Evolutionary conservation across 441 rosid species (phyloP).

Genomic region (Populus trichocarpa): DNA sequence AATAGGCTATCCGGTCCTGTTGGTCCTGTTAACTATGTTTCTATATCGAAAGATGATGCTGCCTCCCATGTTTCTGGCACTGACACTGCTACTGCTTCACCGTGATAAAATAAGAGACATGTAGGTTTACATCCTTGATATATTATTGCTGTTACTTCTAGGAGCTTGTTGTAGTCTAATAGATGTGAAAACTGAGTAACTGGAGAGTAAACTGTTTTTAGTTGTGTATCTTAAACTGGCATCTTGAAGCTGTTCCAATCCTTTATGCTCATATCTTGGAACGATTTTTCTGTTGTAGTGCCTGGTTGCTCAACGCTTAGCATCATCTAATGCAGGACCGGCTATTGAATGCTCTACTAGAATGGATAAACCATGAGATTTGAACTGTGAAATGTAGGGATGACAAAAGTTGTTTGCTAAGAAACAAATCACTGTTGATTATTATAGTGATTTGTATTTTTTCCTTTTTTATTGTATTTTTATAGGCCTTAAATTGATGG

Average conservation of each 20-base stretch:
- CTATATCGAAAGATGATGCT: slow-evolving; percentile 79
- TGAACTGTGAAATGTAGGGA: background rate
- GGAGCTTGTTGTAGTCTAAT: slow-evolving; percentile 35
- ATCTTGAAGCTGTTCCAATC: slow-evolving; percentile 8
- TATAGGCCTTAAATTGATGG: too few species aligned
- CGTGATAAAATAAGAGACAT: slow-evolving; percentile 36
- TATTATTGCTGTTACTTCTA: slow-evolving; percentile 22
- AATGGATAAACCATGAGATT: background rate
- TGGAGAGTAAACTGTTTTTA: slow-evolving; percentile 30
- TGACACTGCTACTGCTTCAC: slow-evolving; percentile 61
- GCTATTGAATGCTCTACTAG: too few species aligned
- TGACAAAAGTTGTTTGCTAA: background rate
- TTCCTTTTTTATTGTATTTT: too few species aligned
- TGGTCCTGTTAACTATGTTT: slow-evolving; percentile 69
- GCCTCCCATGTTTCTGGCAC: slow-evolving; percentile 70
- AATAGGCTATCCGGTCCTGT: slow-evolving; percentile 32
- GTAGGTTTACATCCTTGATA: slow-evolving; percentile 26
- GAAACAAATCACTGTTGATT: too few species aligned
- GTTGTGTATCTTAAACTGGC: slow-evolving; percentile 24
- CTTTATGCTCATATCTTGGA: background rate
- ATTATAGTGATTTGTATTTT: too few species aligned
- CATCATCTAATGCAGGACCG: background rate
- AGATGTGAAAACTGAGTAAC: slow-evolving; percentile 21
- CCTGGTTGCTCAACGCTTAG: background rate
- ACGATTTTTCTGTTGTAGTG: background rate